These are phyloP conservation scores for Emergomyces pasteurianus DNA, from an alignment of 2,329 filamentous ascomycete genomes.

Conservation along the genomic window DNA sequence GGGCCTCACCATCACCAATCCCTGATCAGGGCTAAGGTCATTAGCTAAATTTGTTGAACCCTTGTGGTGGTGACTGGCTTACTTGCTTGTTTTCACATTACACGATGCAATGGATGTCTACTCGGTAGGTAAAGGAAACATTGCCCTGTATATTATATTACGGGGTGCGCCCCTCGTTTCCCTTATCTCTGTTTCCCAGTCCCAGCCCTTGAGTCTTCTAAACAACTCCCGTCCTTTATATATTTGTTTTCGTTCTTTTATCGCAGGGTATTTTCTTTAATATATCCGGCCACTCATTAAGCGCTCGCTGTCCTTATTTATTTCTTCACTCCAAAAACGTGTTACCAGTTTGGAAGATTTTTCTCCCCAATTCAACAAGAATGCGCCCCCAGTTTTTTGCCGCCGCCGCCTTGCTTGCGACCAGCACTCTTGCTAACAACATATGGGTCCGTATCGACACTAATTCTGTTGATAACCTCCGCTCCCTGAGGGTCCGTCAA, in stretches of 20 bases:
- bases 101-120: neutral
- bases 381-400: conserved; percentile 5
- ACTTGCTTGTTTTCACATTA: neutral
- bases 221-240: neutral
- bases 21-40: neutral
- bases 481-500: conserved; percentile 1
- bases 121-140: neutral
- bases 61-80: neutral
- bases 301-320: neutral
- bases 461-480: neutral
- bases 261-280: neutral
- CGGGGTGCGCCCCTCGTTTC: neutral
- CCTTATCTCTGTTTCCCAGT: neutral
- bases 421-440: conserved; percentile 1
- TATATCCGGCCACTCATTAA: neutral
- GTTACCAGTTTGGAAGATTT: neutral
- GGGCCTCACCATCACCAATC: neutral
- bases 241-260: neutral
- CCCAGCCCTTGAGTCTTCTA: neutral
- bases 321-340: neutral
- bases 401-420: conserved; percentile 3
- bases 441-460: neutral
- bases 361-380: neutral
- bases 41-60: neutral
- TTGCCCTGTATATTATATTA: neutral